Conservation (phyloP, 495 filamentous ascomycete species). For the Penicillium samsonianum region DNA sequence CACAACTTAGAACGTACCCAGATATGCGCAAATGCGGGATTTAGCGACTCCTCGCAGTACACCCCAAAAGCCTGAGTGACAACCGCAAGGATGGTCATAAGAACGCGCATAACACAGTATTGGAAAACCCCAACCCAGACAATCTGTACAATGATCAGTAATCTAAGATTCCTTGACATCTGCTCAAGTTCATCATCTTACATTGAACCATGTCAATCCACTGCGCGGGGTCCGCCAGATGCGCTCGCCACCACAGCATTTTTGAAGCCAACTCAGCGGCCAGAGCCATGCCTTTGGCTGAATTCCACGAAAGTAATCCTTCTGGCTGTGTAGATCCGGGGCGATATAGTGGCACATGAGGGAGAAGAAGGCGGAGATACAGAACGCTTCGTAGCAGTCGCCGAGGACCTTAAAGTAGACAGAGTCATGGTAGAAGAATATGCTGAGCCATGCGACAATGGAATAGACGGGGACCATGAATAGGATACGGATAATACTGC, state of each 20-base stretch:
- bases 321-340: constrained; percentile 79
- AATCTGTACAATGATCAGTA: constrained; percentile 49
- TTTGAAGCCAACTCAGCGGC: constrained; percentile 65
- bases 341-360: constrained; percentile 82
- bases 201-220: constrained; percentile 92
- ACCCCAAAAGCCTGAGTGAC: constrained; percentile 64
- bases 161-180: background rate
- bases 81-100: constrained; percentile 79
- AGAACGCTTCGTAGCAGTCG: constrained; percentile 91
- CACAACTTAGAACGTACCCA: constrained; percentile 63
- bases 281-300: constrained; percentile 71
- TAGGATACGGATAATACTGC: constrained; percentile 85
- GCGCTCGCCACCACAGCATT: constrained; percentile 63
- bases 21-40: constrained; percentile 76
- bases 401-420: constrained; percentile 81
- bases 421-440: constrained; percentile 74
- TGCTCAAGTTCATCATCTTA: constrained; percentile 26
- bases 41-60: constrained; percentile 79
- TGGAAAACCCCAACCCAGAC: constrained; percentile 87
- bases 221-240: constrained; percentile 73
- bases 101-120: constrained; percentile 85
- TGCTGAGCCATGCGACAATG: constrained; percentile 73
- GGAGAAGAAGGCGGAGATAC: constrained; percentile 89
- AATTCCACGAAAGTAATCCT: constrained; percentile 79
- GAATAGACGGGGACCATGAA: constrained; percentile 90